A percentile compares a stretch with the other conserved stretches of the same genome.
Evolutionary conservation across 768 basidiomycete species (phyloP).

Genomic region (Antrodiella citrinella): DNA sequence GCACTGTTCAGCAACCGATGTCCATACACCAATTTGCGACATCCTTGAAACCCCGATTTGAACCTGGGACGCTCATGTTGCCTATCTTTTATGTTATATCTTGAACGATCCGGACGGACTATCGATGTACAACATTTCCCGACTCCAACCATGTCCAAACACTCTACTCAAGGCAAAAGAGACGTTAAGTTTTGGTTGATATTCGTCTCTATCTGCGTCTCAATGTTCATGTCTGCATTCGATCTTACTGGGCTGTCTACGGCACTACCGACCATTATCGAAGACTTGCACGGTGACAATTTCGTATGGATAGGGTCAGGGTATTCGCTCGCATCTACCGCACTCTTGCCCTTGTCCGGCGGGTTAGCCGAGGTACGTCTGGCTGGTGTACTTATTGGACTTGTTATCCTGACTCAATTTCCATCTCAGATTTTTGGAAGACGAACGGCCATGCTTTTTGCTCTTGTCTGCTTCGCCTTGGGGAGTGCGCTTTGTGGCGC

Average conservation of each 20-base stretch:
- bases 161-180: no score
- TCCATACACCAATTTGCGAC: no score
- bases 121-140: no score
- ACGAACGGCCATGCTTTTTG: slow-evolving; percentile 12
- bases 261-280: slow-evolving; percentile 22
- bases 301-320: slow-evolving; percentile 28
- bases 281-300: slow-evolving; percentile 19
- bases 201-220: slow-evolving; percentile 3
- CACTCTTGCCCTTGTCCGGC: slow-evolving; percentile 25
- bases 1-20: no score
- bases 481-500: slow-evolving; percentile 30
- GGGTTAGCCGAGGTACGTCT: slow-evolving; percentile 11
- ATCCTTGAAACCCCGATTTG: no score
- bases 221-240: slow-evolving; percentile 5
- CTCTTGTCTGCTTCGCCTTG: slow-evolving; percentile 21
- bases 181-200: slow-evolving; percentile 3
- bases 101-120: no score
- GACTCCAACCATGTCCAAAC: no score
- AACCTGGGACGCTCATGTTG: no score
- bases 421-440: slow-evolving; percentile 25
- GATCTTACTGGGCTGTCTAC: slow-evolving; percentile 19
- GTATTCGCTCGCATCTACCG: slow-evolving; percentile 27
- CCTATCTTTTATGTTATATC: no score
- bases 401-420: no score
- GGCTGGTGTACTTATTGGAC: no score